Evolutionary conservation across 257 asterid species (phyloP).

Genomic region (Gentiana dahurica): DNA sequence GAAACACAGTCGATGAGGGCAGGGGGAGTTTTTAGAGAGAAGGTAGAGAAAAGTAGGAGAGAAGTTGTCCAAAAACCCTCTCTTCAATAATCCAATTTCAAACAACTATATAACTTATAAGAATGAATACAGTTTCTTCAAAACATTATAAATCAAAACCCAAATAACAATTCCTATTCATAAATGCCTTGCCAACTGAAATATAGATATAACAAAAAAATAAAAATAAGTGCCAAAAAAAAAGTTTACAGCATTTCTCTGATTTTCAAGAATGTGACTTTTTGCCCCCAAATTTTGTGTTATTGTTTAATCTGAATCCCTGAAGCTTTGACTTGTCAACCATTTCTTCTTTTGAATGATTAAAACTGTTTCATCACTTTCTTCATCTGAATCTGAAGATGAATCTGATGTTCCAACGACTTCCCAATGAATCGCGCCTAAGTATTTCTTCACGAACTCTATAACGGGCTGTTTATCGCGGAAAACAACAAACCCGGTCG

Average conservation of each 20-base stretch:
- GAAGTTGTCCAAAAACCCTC: too few relatives aligned
- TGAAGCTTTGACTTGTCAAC: constrained; percentile 83
- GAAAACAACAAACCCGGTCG: constrained; percentile 71
- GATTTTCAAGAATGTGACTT: constrained; percentile 20
- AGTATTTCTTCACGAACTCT: constrained; percentile 72
- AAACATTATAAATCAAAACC: constrained; percentile 16
- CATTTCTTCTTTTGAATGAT: constrained; percentile 75
- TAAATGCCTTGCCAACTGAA: constrained; percentile 12
- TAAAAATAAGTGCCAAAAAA: background rate
- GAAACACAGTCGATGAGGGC: too few relatives aligned
- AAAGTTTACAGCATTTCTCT: constrained; percentile 25
- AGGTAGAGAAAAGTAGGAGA: too few relatives aligned
- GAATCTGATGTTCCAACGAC: constrained; percentile 46
- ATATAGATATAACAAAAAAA: constrained; percentile 17
- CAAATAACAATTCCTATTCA: constrained; percentile 40
- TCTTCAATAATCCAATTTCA: too few relatives aligned
- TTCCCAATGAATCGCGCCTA: constrained; percentile 88
- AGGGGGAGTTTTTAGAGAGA: too few relatives aligned
- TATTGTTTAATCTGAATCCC: constrained; percentile 45
- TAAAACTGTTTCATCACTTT: constrained; percentile 52
- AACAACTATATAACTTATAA: too few relatives aligned
- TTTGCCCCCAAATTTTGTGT: constrained; percentile 1
- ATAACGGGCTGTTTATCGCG: constrained; percentile 57
- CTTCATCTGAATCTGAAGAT: constrained; percentile 35
- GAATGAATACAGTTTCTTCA: constrained; percentile 1